Base-by-base conservation (phyloP, 2,329 filamentous ascomycete genomes). In the Emmonsiellopsis sp. region DNA sequence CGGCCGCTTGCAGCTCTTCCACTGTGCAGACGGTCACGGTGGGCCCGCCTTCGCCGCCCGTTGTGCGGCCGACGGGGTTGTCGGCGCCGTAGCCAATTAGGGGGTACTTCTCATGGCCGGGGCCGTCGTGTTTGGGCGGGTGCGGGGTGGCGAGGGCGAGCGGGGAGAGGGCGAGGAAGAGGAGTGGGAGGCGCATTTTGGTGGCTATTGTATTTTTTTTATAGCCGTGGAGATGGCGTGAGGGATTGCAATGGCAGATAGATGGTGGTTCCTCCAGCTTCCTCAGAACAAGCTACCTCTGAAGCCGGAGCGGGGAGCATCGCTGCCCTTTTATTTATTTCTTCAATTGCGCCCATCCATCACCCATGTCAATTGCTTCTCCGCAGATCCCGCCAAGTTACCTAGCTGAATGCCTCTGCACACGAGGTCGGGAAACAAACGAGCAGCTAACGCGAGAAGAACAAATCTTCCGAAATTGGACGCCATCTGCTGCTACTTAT, bases 1-100 rank as follows among this genome's bases (percentile, higher is more conserved):
- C 74, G 7, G 76, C 77, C 0, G 70, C 65, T 6, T 68, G 63
- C 42, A 80, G 70, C 43, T 72, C 68, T 49, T 68, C 70, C 2
- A 67, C 69, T 6, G 69, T 76, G 9, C 61, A 74, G 32, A 74
- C 68, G 1, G 73, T 73, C 6, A 77, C 73, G 0, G 73, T 79
- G 8, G 75, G 74, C 47, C 69, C 81, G 5, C 75, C 70, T 36
- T 64, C 61, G 10, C 72, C 72, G 5, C 72, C 70, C 0, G 68
- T 74, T 2, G 71, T 74, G 10, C 57, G 51, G 2, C 69, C 70
- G 33, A 71, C 58, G 0, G 70, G 69, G 52, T 72, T 72, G 42
- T 68, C 59, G 34, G 64, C 65, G 0, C 68, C 68, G 32, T 37
- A 52, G 14, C 51, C 51, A 7, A 53, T 44, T 9, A 53, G 51